phyloP scores from a whole-genome alignment of 2,329 filamentous ascomycete species.

The Conoideocrella luteorostrata region DNA sequence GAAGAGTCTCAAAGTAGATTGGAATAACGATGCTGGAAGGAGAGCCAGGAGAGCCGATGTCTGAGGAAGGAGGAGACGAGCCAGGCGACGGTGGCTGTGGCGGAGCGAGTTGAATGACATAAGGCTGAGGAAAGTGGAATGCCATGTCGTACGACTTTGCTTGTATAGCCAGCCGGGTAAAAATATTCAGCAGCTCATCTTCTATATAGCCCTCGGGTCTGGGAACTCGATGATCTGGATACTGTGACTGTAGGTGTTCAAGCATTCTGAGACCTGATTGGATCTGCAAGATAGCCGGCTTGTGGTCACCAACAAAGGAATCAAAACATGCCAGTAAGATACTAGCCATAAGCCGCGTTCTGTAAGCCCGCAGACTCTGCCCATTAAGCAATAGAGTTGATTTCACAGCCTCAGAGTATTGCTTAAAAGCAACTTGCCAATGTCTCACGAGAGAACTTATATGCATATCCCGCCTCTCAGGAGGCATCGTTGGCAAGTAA shows the following conservation, averaged over 20 bases:
- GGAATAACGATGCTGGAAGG: constrained; percentile 16
- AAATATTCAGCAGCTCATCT: constrained; percentile 56
- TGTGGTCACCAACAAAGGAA: constrained; percentile 58
- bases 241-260: constrained; percentile 36
- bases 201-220: constrained; percentile 41
- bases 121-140: constrained; percentile 59
- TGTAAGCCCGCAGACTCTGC: constrained; percentile 39
- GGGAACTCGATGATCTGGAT: constrained; percentile 7
- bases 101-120: constrained; percentile 43
- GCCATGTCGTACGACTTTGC: constrained; percentile 64
- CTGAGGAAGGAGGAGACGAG: constrained; percentile 29
- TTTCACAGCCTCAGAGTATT: constrained; percentile 52
- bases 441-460: constrained; percentile 38
- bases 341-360: constrained; percentile 55
- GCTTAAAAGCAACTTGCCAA: constrained; percentile 53
- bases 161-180: constrained; percentile 56
- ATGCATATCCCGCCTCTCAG: constrained; percentile 10
- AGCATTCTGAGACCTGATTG: constrained; percentile 51
- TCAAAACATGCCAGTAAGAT: constrained; percentile 64
- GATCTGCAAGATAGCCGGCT: constrained; percentile 55
- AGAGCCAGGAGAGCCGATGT: constrained; percentile 8
- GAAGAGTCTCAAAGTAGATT: constrained; percentile 38
- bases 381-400: constrained; percentile 39
- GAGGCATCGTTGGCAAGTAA: constrained; percentile 31
- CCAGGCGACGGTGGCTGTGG: constrained; percentile 24